phyloP scores from a whole-genome alignment of 129 eudicot genomes.

The Smallanthus sonchifolius region DNA sequence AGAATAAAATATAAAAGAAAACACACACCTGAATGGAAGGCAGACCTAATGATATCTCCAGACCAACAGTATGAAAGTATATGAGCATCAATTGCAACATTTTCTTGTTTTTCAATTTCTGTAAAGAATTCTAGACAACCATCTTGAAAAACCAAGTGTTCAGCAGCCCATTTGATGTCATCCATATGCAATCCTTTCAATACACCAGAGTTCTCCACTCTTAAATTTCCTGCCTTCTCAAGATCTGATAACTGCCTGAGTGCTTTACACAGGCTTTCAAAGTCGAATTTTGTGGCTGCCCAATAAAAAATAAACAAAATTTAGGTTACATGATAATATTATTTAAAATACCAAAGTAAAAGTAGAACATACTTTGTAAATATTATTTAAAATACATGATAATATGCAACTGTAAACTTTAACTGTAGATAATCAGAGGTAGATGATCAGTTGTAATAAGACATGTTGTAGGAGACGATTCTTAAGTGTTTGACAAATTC shows the following conservation, averaged over 20 bases:
- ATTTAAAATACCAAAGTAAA: background rate
- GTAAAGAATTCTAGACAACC: constrained; percentile 49
- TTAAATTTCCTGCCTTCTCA: constrained; percentile 42
- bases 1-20: background rate
- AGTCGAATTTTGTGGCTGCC: constrained; percentile 35
- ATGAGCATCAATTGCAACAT: constrained; percentile 30
- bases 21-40: constrained; percentile 34
- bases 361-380: background rate
- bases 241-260: constrained; percentile 40
- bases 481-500: background rate
- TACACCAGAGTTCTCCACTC: constrained; percentile 40
- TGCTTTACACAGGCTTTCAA: constrained; percentile 43
- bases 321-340: background rate
- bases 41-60: constrained; percentile 51
- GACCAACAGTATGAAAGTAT: constrained; percentile 63
- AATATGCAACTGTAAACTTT: background rate
- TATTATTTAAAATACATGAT: background rate
- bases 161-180: constrained; percentile 56
- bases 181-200: constrained; percentile 47
- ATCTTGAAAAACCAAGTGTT: constrained; percentile 49
- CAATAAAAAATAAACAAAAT: background rate
- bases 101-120: constrained; percentile 33
- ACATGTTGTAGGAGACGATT: background rate
- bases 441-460: background rate
- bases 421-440: background rate